These are phyloP conservation scores for Vitellaria paradoxa DNA, from an alignment of 179 eudicot genomes.

Conservation along the genomic window DNA sequence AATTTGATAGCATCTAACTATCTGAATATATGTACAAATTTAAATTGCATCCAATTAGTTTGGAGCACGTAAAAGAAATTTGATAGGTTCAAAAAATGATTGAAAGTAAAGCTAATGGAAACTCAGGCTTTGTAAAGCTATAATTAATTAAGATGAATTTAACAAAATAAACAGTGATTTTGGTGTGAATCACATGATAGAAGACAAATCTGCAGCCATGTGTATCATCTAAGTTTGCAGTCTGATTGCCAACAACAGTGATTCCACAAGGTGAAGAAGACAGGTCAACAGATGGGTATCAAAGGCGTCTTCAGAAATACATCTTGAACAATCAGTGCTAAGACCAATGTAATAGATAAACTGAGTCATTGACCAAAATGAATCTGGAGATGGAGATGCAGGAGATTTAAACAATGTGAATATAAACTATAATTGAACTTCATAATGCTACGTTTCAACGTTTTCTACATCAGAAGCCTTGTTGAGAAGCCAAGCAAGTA, in stretches of 20 bases:
- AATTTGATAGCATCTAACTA: not conserved
- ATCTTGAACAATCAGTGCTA: too few species aligned
- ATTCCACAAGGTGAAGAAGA: not conserved
- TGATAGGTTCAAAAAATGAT: not conserved
- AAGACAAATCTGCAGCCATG: not conserved
- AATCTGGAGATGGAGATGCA: too few species aligned
- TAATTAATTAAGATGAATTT: too few species aligned
- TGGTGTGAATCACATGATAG: not conserved
- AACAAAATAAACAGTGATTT: not conserved
- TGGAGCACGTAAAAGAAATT: not conserved
- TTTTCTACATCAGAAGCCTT: too few species aligned
- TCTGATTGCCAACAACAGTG: not conserved
- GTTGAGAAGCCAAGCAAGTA: too few species aligned
- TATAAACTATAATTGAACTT: too few species aligned
- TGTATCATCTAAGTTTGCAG: not conserved
- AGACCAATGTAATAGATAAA: too few species aligned
- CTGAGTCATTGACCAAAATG: too few species aligned
- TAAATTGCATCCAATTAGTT: not conserved
- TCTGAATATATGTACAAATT: not conserved
- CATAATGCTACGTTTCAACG: too few species aligned
- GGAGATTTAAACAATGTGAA: too few species aligned
- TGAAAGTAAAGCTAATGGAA: not conserved
- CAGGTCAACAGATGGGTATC: not conserved
- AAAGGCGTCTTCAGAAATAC: too few species aligned
- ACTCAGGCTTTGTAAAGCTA: not conserved